Base-by-base conservation (phyloP, 768 basidiomycete species). In the Calocybe indica region DNA sequence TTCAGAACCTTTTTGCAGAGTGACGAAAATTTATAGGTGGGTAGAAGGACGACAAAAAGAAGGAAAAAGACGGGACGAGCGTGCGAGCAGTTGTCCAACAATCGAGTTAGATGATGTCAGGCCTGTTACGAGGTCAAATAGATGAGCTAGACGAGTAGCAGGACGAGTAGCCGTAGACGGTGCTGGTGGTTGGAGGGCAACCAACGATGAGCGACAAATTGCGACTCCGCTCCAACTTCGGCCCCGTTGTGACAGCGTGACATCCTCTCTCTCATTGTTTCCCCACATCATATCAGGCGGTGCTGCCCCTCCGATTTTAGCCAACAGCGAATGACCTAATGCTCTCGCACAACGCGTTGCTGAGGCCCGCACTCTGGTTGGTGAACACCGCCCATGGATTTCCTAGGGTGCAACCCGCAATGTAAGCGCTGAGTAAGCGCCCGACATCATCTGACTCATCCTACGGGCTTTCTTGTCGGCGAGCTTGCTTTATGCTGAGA, bases 121-220 rank as follows among this genome's bases (percentile, higher is more conserved):
- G 54, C 55, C 58, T 55, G 59, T 51, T 55, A 54, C 54, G 34
- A 39, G 32, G 55, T 56, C 48, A 48, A 49, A 54, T 52, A 57
- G 54, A 61, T 4, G 22, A 55, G 54, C 54, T 50, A 54, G 59
- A 52, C 55, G 47, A 53, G 58, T 53, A 49, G 58, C 62, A 54
- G 56, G 13, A 56, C 59, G 58, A 46, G 57, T 51, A 52, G 58
- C 49, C 55, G 62, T 55, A 54, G 49, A 55, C 60, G 55, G 58
- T 62, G 66, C 60, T 73, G 71, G 69, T 67, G 67, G 71, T 73
- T 69, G 63, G 55, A 58, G 67, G 63, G 68, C 71, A 73, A 73
- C 73, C 71, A 72, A 68, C 69, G 62, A 69, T 69, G 63, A 54
- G 53, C 55, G 51, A 54, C 47, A 52, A 45, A 64, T 68, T 71